These are phyloP conservation scores for Penicillium sp. DNA, from an alignment of 2,329 filamentous ascomycete genomes.

Conservation along the genomic window DNA sequence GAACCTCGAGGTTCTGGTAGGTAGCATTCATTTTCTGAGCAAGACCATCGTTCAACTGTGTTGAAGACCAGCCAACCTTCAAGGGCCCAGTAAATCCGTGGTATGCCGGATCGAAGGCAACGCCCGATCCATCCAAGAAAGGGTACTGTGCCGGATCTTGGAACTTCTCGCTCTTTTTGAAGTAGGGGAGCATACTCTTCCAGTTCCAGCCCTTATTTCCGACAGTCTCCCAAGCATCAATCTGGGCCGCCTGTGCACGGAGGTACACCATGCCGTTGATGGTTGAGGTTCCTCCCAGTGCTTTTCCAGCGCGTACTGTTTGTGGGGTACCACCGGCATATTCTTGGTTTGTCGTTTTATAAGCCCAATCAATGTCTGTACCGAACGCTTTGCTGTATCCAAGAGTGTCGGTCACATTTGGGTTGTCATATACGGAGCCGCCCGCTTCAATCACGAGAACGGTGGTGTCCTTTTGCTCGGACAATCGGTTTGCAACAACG, in stretches of 20 bases:
- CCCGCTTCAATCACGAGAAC: constrained; percentile 34
- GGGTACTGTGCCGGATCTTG: constrained; percentile 18
- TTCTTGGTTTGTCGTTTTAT: constrained; percentile 39
- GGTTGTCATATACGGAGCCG: constrained; percentile 27
- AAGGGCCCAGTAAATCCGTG: constrained; percentile 31
- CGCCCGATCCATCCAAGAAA: constrained; percentile 21
- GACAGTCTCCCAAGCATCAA: constrained; percentile 36
- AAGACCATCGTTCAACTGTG: constrained; percentile 20
- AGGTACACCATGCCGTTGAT: constrained; percentile 46
- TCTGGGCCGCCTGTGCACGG: constrained; percentile 35
- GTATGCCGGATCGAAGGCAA: constrained; percentile 22
- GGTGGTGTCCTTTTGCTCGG: constrained; percentile 25
- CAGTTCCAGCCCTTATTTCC: constrained; percentile 34
- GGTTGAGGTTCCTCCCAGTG: constrained; percentile 42
- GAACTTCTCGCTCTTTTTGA: constrained; percentile 29
- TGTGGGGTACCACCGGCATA: constrained; percentile 32
- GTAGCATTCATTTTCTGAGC: constrained; percentile 17
- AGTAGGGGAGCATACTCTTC: constrained; percentile 31
- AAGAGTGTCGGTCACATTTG: constrained; percentile 26
- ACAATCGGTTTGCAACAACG: constrained; percentile 35
- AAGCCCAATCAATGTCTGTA: constrained; percentile 43
- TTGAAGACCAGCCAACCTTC: constrained; percentile 24
- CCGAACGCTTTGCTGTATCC: constrained; percentile 29
- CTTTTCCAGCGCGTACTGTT: constrained; percentile 42
- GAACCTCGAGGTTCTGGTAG: constrained; percentile 31